Percentiles rank a stretch among this genome's conserved stretches.
These are phyloP conservation scores for Neoarthrinium moseri DNA, from an alignment of 2,329 filamentous ascomycete species.

Conservation along the genomic window DNA sequence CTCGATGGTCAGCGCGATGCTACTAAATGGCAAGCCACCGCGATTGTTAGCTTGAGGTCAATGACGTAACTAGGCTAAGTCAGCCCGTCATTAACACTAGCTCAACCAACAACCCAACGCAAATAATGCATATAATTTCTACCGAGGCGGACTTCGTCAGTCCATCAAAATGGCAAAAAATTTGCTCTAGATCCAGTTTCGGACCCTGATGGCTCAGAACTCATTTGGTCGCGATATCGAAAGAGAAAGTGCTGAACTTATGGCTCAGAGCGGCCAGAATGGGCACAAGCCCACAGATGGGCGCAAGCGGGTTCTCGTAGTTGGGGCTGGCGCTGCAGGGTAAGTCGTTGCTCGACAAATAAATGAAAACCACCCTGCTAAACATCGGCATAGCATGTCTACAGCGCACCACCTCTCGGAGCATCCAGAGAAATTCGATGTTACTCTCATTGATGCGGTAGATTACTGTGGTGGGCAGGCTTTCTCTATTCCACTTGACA, in stretches of 20 bases:
- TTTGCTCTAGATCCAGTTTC: no score
- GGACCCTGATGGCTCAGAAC: constrained; percentile 4
- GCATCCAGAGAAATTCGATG: constrained; percentile 58
- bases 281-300: constrained; percentile 12
- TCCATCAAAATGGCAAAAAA: no score
- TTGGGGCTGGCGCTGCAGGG: constrained; percentile 41
- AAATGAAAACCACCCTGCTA: background rate
- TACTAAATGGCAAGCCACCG: no score
- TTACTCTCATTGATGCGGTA: constrained; percentile 56
- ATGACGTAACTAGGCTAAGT: constrained; percentile 9
- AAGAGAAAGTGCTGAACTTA: constrained; percentile 14
- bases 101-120: background rate
- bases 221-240: constrained; percentile 19
- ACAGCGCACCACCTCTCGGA: constrained; percentile 59
- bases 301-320: constrained; percentile 35
- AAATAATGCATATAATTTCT: no score
- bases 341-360: constrained; percentile 11
- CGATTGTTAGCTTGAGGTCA: constrained; percentile 7
- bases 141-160: no score
- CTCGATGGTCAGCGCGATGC: no score
- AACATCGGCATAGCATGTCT: constrained; percentile 38
- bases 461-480: constrained; percentile 62
- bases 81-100: constrained; percentile 8
- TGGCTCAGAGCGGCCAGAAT: constrained; percentile 19
- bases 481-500: constrained; percentile 60